A percentile compares a stretch with the other conserved stretches of the same genome.
phyloP scores from a whole-genome alignment of 331 rosid genomes.

The Prunus yedoensis region DNA sequence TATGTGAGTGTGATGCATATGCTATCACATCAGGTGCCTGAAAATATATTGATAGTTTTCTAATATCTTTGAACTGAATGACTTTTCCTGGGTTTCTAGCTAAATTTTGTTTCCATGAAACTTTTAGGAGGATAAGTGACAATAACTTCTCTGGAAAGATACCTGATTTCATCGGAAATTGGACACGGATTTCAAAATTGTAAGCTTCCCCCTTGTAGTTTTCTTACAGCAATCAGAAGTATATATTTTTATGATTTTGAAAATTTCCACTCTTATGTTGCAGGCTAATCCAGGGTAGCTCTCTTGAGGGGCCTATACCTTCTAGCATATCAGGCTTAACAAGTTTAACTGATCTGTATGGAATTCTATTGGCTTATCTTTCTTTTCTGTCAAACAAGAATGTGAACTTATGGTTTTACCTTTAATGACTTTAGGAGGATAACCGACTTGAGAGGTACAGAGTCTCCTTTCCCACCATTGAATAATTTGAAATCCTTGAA shows the following conservation, averaged over 20 bases:
- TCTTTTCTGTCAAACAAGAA: slow-evolving; percentile 23
- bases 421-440: slow-evolving; percentile 67
- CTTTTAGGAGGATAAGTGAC: slow-evolving; percentile 76
- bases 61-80: not conserved
- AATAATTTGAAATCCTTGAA: slow-evolving; percentile 56
- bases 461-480: slow-evolving; percentile 63
- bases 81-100: slow-evolving; percentile 16
- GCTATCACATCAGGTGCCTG: not conserved
- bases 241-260: slow-evolving; percentile 1
- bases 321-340: slow-evolving; percentile 63
- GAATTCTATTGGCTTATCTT: slow-evolving; percentile 16
- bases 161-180: slow-evolving; percentile 78
- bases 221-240: slow-evolving; percentile 18
- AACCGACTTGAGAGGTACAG: slow-evolving; percentile 60
- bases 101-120: slow-evolving; percentile 21
- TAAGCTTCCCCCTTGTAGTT: slow-evolving; percentile 40
- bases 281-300: slow-evolving; percentile 79
- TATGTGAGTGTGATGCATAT: not conserved
- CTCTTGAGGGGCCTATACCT: slow-evolving; percentile 90
- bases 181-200: slow-evolving; percentile 66
- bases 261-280: slow-evolving; percentile 17
- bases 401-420: slow-evolving; percentile 21
- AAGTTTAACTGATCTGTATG: slow-evolving; percentile 74
- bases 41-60: not conserved
- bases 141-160: slow-evolving; percentile 72